Conservation (phyloP, 2,329 filamentous ascomycete genomes). For the Dothideomycetidae sp. region DNA sequence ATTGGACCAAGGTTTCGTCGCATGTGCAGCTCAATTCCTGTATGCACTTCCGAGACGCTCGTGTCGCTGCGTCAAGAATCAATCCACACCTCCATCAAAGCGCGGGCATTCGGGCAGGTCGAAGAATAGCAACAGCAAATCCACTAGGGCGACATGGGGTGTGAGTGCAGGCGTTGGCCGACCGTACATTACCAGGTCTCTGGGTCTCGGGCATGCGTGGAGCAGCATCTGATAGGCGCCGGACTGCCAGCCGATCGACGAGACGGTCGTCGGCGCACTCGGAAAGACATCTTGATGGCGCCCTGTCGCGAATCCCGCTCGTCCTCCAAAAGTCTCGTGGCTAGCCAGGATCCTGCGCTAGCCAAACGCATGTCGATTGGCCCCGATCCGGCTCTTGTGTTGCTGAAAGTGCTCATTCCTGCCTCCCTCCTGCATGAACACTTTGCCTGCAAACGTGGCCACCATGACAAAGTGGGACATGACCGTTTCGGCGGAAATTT, state of each 20-base stretch:
- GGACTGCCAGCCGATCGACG: background rate
- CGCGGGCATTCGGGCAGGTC: background rate
- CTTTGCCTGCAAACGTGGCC: background rate
- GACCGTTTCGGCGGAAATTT: background rate
- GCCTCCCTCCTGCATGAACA: no score
- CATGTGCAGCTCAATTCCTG: background rate
- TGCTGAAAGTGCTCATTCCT: no score
- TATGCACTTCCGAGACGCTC: no score
- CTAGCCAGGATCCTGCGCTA: background rate
- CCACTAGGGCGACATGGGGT: background rate
- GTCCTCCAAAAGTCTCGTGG: background rate
- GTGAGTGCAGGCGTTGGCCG: no score
- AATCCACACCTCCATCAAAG: no score
- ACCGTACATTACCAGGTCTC: background rate
- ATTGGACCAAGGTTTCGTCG: background rate
- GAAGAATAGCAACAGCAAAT: background rate
- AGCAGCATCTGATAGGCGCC: background rate
- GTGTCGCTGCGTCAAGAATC: no score
- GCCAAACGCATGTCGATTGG: background rate
- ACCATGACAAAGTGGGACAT: background rate
- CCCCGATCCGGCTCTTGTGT: background rate
- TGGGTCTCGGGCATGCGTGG: background rate
- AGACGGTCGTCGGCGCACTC: background rate
- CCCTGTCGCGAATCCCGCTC: background rate
- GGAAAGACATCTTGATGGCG: background rate